phyloP scores from a whole-genome alignment of 768 basidiomycete genomes.

The Lyophyllum decastes region DNA sequence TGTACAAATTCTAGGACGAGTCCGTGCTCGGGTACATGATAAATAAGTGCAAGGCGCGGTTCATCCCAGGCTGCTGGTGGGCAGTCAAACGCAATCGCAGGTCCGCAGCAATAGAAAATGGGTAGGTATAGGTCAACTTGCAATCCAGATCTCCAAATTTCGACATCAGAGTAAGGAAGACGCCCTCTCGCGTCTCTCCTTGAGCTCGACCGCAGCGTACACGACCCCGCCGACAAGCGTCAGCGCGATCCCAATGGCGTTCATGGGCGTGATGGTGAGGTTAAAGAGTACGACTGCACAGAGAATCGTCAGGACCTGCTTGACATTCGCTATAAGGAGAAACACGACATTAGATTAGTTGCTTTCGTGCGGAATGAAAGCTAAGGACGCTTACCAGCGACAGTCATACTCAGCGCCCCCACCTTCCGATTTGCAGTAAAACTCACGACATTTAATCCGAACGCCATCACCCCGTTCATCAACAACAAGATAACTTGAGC shows the following conservation, averaged over 20 bases:
- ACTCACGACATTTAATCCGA: slow-evolving; percentile 89
- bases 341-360: background rate
- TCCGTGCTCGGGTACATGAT: background rate
- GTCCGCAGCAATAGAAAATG: background rate
- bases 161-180: background rate
- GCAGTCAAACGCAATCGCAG: background rate
- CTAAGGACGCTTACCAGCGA: slow-evolving; percentile 62
- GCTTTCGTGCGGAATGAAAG: background rate
- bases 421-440: slow-evolving; percentile 95
- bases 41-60: background rate
- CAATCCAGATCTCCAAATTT: background rate
- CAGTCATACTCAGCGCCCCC: slow-evolving; percentile 88
- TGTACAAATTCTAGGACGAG: background rate
- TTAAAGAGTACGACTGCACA: slow-evolving; percentile 85
- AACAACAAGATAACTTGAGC: slow-evolving; percentile 54
- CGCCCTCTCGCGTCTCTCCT: slow-evolving; percentile 36
- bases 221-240: slow-evolving; percentile 87
- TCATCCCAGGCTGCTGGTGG: background rate
- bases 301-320: slow-evolving; percentile 89
- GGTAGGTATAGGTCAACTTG: background rate
- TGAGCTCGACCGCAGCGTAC: slow-evolving; percentile 71
- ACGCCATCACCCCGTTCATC: slow-evolving; percentile 86
- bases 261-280: slow-evolving; percentile 75
- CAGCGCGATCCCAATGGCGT: slow-evolving; percentile 79
- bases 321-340: slow-evolving; percentile 71